Evolutionary conservation across 2,329 filamentous ascomycete genomes (phyloP), one percentile per base, ranked within the genome.

Genomic region (Akanthomyces lecanii): DNA sequence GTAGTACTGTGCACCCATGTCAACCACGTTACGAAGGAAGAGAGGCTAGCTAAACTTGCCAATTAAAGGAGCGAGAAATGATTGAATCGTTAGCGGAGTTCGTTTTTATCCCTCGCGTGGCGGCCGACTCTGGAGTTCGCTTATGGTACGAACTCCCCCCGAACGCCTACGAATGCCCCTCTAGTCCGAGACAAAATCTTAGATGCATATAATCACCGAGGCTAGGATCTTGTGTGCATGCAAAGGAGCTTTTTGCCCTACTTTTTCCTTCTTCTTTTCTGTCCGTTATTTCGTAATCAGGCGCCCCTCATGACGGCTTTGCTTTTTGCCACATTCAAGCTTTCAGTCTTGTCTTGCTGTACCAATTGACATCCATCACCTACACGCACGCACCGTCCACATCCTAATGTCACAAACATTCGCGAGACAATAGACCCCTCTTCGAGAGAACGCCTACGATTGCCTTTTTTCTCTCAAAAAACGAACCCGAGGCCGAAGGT

Each of bases 101-200:
- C 28, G 28, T 36, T 36, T 36, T 11, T 11, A 36, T 11, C 6
- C 33, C 33, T 18, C 23, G 21, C 45, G 21, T 33, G 25, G 28
- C 47, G 23, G 16, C 28, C 5, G 23, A 12, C 21, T 23, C 38
- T 23, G 25, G 18, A 47, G 25, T 33, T 36, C 40, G 18, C 40
- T 16, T 57, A 21, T 36, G 33, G 33, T 51, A 33, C 18, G 42
- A 56, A 45, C 38, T 14, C 53, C 23, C 18, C 23, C 33, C 33
- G 33, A 36, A 36, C 33, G 33, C 33, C 14, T 25, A 42, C 54
- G 23, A 57, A 4, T 47, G 6, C 25, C 10, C 25, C 54, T 47
- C 52, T 57, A 57, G 54, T 36, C 40, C 54, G 30, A 57, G 54
- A 57, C 40, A 47, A 54, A n/a, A 55, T 47, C 25, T 47, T 47